phyloP scores from a whole-genome alignment of 306 rosid species.

The Castanea mollissima region DNA sequence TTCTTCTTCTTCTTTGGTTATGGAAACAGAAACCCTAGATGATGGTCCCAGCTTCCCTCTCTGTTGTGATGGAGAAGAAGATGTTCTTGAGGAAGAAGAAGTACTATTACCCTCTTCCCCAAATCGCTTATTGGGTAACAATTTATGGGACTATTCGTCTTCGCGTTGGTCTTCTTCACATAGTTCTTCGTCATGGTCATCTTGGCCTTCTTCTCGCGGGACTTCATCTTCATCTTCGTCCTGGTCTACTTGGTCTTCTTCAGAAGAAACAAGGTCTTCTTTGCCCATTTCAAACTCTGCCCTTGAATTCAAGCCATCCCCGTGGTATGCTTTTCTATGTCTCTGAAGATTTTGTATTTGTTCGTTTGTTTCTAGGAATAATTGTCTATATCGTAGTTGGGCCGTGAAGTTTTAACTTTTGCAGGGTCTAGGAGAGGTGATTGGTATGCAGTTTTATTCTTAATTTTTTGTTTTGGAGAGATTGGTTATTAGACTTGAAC shows the following conservation, averaged over 20 bases:
- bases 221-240: not conserved
- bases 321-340: conserved; percentile 39
- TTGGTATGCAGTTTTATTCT: no score
- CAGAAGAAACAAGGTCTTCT: not conserved
- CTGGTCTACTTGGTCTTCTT: not conserved
- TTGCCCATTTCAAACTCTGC: not conserved
- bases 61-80: not conserved
- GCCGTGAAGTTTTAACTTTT: no score
- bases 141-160: conserved; percentile 4
- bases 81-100: not conserved
- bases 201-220: not conserved
- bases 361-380: not conserved
- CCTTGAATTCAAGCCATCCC: conserved; percentile 20
- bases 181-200: not conserved
- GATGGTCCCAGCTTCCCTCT: not conserved
- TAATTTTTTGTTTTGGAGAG: no score
- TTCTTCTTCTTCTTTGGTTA: not conserved
- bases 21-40: not conserved
- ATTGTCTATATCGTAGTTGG: no score
- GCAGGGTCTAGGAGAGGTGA: no score
- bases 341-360: not conserved
- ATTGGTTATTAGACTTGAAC: no score
- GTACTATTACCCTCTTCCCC: conserved; percentile 11
- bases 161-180: conserved; percentile 7
- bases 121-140: not conserved